Conservation (phyloP, 176 grass and related monocot species). For the Pontederia crassipes region DNA sequence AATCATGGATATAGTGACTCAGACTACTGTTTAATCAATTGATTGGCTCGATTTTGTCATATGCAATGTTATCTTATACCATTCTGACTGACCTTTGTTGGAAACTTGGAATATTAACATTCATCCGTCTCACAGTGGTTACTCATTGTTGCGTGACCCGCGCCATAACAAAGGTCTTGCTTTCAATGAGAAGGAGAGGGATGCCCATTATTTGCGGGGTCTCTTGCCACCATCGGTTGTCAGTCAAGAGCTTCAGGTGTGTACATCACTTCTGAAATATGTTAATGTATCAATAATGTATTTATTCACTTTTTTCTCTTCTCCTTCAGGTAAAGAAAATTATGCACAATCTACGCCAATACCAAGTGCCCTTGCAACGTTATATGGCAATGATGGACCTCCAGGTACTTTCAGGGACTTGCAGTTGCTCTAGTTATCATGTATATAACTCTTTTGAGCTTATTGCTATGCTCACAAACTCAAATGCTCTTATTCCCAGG, state of each 20-base stretch:
- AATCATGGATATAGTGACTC: too few species aligned
- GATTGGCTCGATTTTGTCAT: too few species aligned
- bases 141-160: conserved; percentile 69
- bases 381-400: conserved; percentile 86
- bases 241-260: conserved; percentile 35
- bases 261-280: too few species aligned
- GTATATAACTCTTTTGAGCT: neutral
- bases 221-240: conserved; percentile 52
- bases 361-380: conserved; percentile 54
- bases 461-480: neutral
- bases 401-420: conserved; percentile 26
- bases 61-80: too few species aligned
- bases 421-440: neutral
- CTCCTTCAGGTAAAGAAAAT: conserved; percentile 62
- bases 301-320: neutral
- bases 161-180: conserved; percentile 82
- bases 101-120: too few species aligned
- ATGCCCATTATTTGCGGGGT: conserved; percentile 66
- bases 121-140: conserved; percentile 30
- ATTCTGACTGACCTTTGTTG: too few species aligned
- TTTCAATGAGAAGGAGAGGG: conserved; percentile 60
- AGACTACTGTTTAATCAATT: too few species aligned
- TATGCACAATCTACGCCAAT: conserved; percentile 67
- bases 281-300: neutral
- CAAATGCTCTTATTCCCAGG: conserved; percentile 27